phyloP scores from a whole-genome alignment of 352 stramenopile genomes.

The Globisporangium iwayamae region DNA sequence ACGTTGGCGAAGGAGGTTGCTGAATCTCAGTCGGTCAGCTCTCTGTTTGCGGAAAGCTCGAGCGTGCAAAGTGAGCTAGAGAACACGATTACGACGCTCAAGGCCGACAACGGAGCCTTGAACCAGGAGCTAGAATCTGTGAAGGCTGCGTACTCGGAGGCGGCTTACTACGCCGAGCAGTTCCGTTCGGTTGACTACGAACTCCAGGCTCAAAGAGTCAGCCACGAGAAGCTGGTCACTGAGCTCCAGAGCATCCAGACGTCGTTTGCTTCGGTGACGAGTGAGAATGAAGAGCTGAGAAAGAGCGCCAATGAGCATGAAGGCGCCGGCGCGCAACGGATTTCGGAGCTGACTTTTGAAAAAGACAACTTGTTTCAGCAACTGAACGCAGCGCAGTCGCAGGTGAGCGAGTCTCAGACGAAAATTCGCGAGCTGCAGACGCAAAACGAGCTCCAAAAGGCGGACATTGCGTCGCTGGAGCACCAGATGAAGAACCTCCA shows the following conservation, averaged over 20 bases:
- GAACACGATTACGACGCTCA: slow-evolving; percentile 8
- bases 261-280: background rate
- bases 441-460: slow-evolving; percentile 23
- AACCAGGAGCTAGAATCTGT: slow-evolving; percentile 38
- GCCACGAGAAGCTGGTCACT: slow-evolving; percentile 13
- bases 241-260: slow-evolving; percentile 7
- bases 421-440: slow-evolving; percentile 11
- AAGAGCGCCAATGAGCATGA: slow-evolving; percentile 1
- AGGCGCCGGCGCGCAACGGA: slow-evolving; percentile 3
- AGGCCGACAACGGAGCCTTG: slow-evolving; percentile 18
- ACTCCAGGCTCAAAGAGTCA: slow-evolving; percentile 17
- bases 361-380: slow-evolving; percentile 12
- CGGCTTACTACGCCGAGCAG: slow-evolving; percentile 38
- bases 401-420: slow-evolving; percentile 4
- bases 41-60: slow-evolving; percentile 13
- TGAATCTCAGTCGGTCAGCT: slow-evolving; percentile 27
- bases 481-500: slow-evolving; percentile 66
- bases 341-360: slow-evolving; percentile 7
- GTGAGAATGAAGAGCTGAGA: slow-evolving; percentile 8
- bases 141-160: slow-evolving; percentile 24
- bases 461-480: slow-evolving; percentile 29
- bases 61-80: slow-evolving; percentile 16
- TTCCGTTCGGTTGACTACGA: slow-evolving; percentile 21
- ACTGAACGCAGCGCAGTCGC: background rate
- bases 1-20: slow-evolving; percentile 28